phyloP scores from a whole-genome alignment of 495 filamentous ascomycete genomes.

The Penicillium herquei region DNA sequence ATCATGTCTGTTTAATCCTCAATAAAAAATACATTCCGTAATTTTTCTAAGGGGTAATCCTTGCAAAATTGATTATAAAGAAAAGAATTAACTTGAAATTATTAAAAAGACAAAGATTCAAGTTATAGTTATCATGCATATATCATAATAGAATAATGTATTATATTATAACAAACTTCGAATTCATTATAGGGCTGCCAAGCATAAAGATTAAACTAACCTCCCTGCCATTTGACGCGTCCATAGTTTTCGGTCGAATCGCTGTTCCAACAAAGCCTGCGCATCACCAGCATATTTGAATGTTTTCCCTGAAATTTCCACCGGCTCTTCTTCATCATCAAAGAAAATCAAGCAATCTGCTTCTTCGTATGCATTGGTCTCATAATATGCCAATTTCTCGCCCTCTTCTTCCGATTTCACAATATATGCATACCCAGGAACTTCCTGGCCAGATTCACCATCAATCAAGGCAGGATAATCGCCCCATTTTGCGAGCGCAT shows the following conservation, averaged over 20 bases:
- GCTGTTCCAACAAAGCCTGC: constrained; percentile 13
- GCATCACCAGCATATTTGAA: constrained; percentile 19
- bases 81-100: no score
- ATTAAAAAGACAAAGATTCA: no score
- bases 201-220: not conserved
- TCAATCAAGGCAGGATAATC: constrained; percentile 24
- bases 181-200: no score
- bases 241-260: constrained; percentile 20
- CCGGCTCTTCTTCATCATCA: constrained; percentile 4
- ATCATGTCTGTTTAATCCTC: no score
- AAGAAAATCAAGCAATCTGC: constrained; percentile 12
- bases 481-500: constrained; percentile 21
- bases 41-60: no score
- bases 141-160: no score
- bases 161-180: no score
- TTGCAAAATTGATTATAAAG: no score
- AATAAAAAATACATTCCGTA: no score
- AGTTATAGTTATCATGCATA: no score
- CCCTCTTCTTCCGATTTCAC: constrained; percentile 16
- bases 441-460: constrained; percentile 12
- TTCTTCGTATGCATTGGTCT: constrained; percentile 21
- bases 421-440: constrained; percentile 17
- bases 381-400: constrained; percentile 16
- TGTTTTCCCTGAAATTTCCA: constrained; percentile 7
- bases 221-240: constrained; percentile 7